Conservation (phyloP, 169 alveolate genomes). For the Plasmodium relictum region DNA sequence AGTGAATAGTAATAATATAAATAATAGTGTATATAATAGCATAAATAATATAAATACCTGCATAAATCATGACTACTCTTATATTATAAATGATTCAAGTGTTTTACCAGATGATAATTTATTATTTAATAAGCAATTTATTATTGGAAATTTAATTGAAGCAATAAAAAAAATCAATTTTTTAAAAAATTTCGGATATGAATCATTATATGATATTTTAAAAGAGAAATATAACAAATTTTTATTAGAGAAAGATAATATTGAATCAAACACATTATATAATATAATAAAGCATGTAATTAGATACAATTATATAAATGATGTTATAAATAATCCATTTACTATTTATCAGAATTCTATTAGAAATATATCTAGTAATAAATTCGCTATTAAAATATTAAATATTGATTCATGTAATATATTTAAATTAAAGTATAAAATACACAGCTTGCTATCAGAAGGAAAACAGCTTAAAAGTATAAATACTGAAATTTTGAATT, state of each 20-base stretch:
- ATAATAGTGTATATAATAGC: neutral
- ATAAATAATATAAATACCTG: neutral
- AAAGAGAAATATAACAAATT: slow-evolving; percentile 26
- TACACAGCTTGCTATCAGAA: slow-evolving; percentile 80
- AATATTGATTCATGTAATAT: slow-evolving; percentile 74
- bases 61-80: neutral
- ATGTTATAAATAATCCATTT: slow-evolving; percentile 53
- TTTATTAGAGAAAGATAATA: slow-evolving; percentile 6
- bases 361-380: slow-evolving; percentile 29
- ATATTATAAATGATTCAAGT: neutral
- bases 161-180: slow-evolving; percentile 21
- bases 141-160: slow-evolving; percentile 20
- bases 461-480: slow-evolving; percentile 79
- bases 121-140: neutral
- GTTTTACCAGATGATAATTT: neutral
- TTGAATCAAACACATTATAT: slow-evolving; percentile 22
- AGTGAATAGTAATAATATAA: neutral
- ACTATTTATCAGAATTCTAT: slow-evolving; percentile 41
- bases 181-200: slow-evolving; percentile 30
- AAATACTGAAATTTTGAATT: slow-evolving; percentile 73
- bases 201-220: slow-evolving; percentile 49
- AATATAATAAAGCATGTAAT: slow-evolving; percentile 53
- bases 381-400: slow-evolving; percentile 80
- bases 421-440: slow-evolving; percentile 77
- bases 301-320: slow-evolving; percentile 40